A percentile compares a stretch with the other conserved stretches of the same genome.
These are phyloP conservation scores for Linaria vulgaris DNA, from an alignment of 257 asterid species.

Conservation along the genomic window DNA sequence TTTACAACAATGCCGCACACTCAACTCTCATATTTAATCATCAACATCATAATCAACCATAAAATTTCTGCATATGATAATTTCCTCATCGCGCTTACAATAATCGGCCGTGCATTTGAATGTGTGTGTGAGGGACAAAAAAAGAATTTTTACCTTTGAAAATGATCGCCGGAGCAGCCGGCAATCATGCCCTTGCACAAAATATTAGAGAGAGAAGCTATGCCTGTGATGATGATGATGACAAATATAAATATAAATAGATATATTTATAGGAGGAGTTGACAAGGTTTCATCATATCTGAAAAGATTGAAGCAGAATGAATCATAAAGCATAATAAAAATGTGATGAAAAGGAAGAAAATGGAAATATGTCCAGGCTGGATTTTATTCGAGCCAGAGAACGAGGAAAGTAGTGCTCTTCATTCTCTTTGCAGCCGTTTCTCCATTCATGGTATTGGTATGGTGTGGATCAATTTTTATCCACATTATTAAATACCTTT, in stretches of 20 bases:
- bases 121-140: background rate
- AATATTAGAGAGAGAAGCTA: too few species aligned
- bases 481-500: too few species aligned
- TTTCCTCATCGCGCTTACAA: background rate
- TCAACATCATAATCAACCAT: too few species aligned
- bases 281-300: too few species aligned
- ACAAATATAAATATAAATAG: too few species aligned
- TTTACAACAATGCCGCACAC: background rate
- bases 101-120: background rate
- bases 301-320: too few species aligned
- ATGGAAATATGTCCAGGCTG: background rate
- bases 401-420: constrained; percentile 25
- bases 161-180: constrained; percentile 29
- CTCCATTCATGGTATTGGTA: constrained; percentile 3
- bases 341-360: constrained; percentile 15
- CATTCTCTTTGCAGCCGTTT: constrained; percentile 7
- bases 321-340: background rate
- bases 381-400: constrained; percentile 19
- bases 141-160: constrained; percentile 13
- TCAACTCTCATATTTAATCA: constrained; percentile 16
- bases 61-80: background rate
- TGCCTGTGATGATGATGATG: too few species aligned
- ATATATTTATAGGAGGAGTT: too few species aligned
- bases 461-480: too few species aligned
- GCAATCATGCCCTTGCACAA: constrained; percentile 22